Conservation (phyloP, 768 basidiomycete species). For the Lactarius vividus region DNA sequence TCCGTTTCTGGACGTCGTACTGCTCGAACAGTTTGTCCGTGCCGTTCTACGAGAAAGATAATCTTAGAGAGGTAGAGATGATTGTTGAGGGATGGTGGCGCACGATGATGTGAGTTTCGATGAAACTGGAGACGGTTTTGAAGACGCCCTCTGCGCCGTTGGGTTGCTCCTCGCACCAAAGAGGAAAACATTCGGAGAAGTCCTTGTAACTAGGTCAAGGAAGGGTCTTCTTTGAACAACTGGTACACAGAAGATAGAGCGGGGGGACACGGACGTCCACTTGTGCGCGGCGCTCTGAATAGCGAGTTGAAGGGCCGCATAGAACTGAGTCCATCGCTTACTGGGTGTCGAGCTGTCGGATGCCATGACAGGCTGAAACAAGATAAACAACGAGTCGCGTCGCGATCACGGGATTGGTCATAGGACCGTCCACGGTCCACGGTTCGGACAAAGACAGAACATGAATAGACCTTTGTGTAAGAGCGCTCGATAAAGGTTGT, state of each 20-base stretch:
- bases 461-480: too few relatives aligned
- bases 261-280: slow-evolving; percentile 45
- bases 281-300: slow-evolving; percentile 52
- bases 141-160: slow-evolving; percentile 36
- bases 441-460: too few relatives aligned
- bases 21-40: slow-evolving; percentile 68
- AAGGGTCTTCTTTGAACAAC: neutral
- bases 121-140: slow-evolving; percentile 66
- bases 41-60: slow-evolving; percentile 45
- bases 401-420: slow-evolving; percentile 12
- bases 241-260: neutral
- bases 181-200: slow-evolving; percentile 41
- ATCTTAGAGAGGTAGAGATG: neutral
- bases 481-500: too few relatives aligned
- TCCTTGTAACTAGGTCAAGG: slow-evolving; percentile 43
- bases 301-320: slow-evolving; percentile 51
- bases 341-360: slow-evolving; percentile 32
- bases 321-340: slow-evolving; percentile 51
- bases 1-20: slow-evolving; percentile 63
- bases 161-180: slow-evolving; percentile 39
- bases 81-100: slow-evolving; percentile 8
- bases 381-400: neutral
- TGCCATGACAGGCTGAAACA: slow-evolving; percentile 29
- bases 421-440: too few relatives aligned
- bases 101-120: slow-evolving; percentile 59